phyloP scores from a whole-genome alignment of 768 basidiomycete species.

The Phallus indusiatus region DNA sequence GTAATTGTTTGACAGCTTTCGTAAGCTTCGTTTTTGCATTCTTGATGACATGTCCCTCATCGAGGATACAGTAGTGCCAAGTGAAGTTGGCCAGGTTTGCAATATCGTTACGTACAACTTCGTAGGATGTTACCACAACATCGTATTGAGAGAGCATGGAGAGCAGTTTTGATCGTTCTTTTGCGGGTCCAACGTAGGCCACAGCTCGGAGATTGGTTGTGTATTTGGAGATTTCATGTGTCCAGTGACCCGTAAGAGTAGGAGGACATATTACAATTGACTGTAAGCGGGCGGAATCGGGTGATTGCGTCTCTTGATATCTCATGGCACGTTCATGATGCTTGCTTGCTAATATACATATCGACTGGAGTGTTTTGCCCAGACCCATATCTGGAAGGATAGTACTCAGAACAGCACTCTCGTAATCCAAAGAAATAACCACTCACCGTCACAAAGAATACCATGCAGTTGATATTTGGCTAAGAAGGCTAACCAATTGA shows the following conservation, averaged over 20 bases:
- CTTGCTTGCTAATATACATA: slow-evolving; percentile 92
- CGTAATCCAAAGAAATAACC: not conserved
- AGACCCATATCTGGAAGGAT: slow-evolving; percentile 83
- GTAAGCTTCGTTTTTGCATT: slow-evolving; percentile 98
- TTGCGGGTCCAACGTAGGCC: slow-evolving; percentile 80
- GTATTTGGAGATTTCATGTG: slow-evolving; percentile 94
- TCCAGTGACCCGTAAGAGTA: slow-evolving; percentile 98
- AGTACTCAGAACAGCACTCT: slow-evolving; percentile 7
- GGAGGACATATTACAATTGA: slow-evolving; percentile 96
- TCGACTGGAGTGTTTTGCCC: slow-evolving; percentile 95
- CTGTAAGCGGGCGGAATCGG: slow-evolving; percentile 78
- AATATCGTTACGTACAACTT: slow-evolving; percentile 94
- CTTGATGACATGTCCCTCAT: slow-evolving; percentile 98
- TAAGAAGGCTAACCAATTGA: slow-evolving; percentile 97
- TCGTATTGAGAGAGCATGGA: slow-evolving; percentile 63
- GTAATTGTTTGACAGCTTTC: slow-evolving; percentile 86
- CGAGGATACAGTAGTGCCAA: slow-evolving; percentile 95
- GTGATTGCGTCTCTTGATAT: slow-evolving; percentile 52
- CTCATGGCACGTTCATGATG: slow-evolving; percentile 76
- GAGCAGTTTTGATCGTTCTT: slow-evolving; percentile 66
- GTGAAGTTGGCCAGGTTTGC: slow-evolving; percentile 57
- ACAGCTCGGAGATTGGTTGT: slow-evolving; percentile 74
- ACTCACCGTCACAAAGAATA: slow-evolving; percentile 90
- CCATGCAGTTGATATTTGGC: slow-evolving; percentile 97
- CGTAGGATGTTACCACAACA: slow-evolving; percentile 95